Percentiles rank a stretch among this genome's conserved stretches.
Conservation (phyloP, 805 yeast species). For the Scheffersomyces ergatensis region DNA sequence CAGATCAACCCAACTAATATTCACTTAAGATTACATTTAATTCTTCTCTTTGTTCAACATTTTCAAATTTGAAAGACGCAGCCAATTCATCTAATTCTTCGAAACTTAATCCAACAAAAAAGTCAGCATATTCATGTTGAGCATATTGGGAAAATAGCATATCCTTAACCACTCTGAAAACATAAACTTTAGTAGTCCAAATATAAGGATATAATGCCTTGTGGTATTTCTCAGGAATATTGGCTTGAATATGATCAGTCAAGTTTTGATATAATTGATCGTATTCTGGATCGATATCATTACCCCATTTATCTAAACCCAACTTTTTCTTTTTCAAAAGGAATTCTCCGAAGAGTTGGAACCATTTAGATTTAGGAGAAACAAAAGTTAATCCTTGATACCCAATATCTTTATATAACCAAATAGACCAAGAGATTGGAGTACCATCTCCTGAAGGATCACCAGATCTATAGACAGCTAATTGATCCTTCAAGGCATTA, state of each 20-base stretch:
- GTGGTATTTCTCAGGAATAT: conserved; percentile 39
- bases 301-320: conserved; percentile 51
- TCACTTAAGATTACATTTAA: conserved; percentile 28
- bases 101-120: conserved; percentile 35
- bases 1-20: no score
- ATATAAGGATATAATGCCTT: conserved; percentile 37
- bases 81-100: conserved; percentile 51
- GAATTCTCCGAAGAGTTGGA: conserved; percentile 38
- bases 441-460: conserved; percentile 46
- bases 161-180: conserved; percentile 38
- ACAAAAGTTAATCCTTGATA: conserved; percentile 49
- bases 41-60: conserved; percentile 37
- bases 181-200: conserved; percentile 35
- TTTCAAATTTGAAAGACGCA: conserved; percentile 46
- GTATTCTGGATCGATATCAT: conserved; percentile 38
- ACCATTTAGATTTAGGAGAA: conserved; percentile 42
- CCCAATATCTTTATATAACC: conserved; percentile 53
- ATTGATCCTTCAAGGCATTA: conserved; percentile 42
- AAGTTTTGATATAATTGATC: conserved; percentile 33
- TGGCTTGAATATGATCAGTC: conserved; percentile 31
- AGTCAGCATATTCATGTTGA: conserved; percentile 44
- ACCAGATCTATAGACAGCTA: conserved; percentile 39
- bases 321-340: conserved; percentile 39
- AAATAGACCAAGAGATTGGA: conserved; percentile 49
- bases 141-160: conserved; percentile 42